phyloP scores from a whole-genome alignment of 768 basidiomycete genomes.

The Lentinula aciculospora region DNA sequence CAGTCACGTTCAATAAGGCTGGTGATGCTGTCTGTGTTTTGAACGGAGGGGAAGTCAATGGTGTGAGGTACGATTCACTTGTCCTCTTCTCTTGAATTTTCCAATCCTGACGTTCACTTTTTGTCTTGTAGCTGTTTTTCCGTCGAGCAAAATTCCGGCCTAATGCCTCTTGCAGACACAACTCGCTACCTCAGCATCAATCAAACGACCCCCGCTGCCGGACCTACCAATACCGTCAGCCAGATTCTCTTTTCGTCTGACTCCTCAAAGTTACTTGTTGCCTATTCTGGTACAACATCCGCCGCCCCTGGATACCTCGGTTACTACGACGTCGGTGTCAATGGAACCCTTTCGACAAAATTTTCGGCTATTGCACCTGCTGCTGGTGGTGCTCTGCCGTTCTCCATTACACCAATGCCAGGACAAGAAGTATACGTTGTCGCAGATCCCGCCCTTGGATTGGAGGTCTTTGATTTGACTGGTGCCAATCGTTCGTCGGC shows the following conservation, averaged over 20 bases:
- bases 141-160: conserved; percentile 26
- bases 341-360: conserved; percentile 36
- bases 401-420: conserved; percentile 37
- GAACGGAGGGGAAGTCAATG: conserved; percentile 28
- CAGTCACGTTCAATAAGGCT: conserved; percentile 25
- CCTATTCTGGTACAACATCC: conserved; percentile 38
- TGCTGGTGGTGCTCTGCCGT: conserved; percentile 38
- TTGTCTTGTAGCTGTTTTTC: conserved; percentile 23
- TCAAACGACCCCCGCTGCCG: conserved; percentile 45
- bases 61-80: conserved; percentile 20
- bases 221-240: conserved; percentile 37
- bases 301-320: conserved; percentile 44
- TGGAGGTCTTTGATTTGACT: conserved; percentile 28
- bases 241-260: conserved; percentile 44
- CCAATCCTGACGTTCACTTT: not conserved
- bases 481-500: conserved; percentile 19
- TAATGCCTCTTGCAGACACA: conserved; percentile 31
- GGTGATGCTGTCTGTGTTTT: conserved; percentile 25
- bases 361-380: conserved; percentile 29
- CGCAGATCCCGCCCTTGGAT: conserved; percentile 33
- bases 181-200: conserved; percentile 38
- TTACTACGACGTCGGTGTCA: conserved; percentile 36
- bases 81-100: not conserved
- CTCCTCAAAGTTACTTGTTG: conserved; percentile 34
- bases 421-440: conserved; percentile 32